Conservation (phyloP, 768 basidiomycete species). For the Pleurotus tuber-regium region DNA sequence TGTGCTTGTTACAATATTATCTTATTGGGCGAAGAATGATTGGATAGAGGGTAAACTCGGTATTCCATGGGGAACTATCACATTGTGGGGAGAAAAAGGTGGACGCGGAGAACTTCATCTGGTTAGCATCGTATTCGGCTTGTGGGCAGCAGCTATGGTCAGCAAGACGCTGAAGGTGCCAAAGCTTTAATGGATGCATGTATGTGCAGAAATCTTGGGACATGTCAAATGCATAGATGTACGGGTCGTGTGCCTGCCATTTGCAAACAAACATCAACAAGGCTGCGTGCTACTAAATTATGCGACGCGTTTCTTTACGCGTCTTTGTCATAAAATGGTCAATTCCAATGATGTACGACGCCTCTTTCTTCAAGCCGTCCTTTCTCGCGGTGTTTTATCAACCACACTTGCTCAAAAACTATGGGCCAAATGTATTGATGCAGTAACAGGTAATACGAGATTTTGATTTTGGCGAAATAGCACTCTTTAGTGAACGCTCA, state of each 20-base stretch:
- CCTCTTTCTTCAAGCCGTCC: conserved; percentile 75
- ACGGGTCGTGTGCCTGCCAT: neutral
- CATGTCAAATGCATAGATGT: neutral
- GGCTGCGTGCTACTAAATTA: neutral
- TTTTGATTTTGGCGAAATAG: too few species aligned
- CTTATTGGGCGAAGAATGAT: conserved; percentile 79
- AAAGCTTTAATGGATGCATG: conserved; percentile 45
- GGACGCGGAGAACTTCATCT: conserved; percentile 85
- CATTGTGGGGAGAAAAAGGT: conserved; percentile 67
- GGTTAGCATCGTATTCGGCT: conserved; percentile 70
- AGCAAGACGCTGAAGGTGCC: conserved; percentile 93
- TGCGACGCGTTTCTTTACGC: conserved; percentile 3
- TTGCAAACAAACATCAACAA: conserved; percentile 1
- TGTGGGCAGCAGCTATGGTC: conserved; percentile 96
- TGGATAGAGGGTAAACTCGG: conserved; percentile 82
- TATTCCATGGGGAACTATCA: conserved; percentile 71
- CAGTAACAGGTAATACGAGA: conserved; percentile 63
- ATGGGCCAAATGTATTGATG: conserved; percentile 65
- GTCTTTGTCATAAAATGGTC: conserved; percentile 29
- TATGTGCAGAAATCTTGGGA: neutral
- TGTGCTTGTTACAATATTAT: conserved; percentile 71
- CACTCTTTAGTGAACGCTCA: too few species aligned
- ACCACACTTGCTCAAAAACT: conserved; percentile 59
- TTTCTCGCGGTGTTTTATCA: conserved; percentile 71
- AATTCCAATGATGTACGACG: conserved; percentile 64